Percentiles rank a stretch among this genome's conserved stretches.
Conservation (phyloP, 192 early-diverging fungal genomes). For the Coemansia sp. region DNA sequence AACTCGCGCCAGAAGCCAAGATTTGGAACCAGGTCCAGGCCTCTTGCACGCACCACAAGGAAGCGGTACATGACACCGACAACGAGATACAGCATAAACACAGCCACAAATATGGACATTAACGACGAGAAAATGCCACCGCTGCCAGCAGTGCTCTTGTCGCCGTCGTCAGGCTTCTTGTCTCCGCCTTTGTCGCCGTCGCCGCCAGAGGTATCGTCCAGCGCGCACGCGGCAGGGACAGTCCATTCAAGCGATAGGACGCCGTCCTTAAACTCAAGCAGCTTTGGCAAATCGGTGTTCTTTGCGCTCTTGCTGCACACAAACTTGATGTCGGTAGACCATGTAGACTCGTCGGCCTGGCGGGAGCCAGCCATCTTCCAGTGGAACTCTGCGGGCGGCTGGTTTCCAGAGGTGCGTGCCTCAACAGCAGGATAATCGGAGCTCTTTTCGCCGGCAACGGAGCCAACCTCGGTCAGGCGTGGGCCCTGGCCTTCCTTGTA, state of each 20-base stretch:
- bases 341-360: conserved; percentile 25
- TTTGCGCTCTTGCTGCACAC: conserved; percentile 38
- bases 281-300: conserved; percentile 32
- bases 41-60: conserved; percentile 37
- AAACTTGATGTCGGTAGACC: conserved; percentile 46
- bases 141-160: conserved; percentile 12
- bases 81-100: conserved; percentile 40
- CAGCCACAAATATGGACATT: conserved; percentile 28
- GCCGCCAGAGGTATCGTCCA: conserved; percentile 22
- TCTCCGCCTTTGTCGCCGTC: conserved; percentile 14
- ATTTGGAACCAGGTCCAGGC: conserved; percentile 53
- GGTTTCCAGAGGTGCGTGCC: conserved; percentile 28
- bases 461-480: conserved; percentile 39
- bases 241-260: conserved; percentile 51
- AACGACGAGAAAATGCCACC: conserved; percentile 48
- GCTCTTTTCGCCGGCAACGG: conserved; percentile 29
- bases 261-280: conserved; percentile 30
- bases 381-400: conserved; percentile 34
- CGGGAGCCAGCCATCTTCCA: conserved; percentile 46
- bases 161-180: conserved; percentile 13
- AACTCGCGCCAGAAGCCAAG: conserved; percentile 52
- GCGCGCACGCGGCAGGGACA: conserved; percentile 46
- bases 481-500: conserved; percentile 35
- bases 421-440: conserved; percentile 25
- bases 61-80: conserved; percentile 53